Evolutionary conservation across 2,329 filamentous ascomycete species (phyloP).

Genomic region (Fusarium brachygibbosum): DNA sequence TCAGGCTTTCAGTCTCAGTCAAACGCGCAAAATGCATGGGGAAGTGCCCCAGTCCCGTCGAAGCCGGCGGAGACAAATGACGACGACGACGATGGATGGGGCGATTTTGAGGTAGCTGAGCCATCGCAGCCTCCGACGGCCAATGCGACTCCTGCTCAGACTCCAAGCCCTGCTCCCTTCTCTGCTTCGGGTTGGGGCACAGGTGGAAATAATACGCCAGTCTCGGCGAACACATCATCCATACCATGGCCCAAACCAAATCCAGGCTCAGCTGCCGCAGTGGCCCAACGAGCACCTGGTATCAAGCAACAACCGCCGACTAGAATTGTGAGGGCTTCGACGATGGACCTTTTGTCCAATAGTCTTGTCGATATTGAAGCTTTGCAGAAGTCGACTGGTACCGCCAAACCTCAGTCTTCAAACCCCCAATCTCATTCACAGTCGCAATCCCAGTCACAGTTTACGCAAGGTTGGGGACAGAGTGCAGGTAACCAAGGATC

Average conservation of each 20-base stretch:
- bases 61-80: constrained; percentile 47
- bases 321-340: constrained; percentile 61
- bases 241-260: constrained; percentile 38
- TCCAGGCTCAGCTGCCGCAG: constrained; percentile 12
- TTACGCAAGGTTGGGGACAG: constrained; percentile 27
- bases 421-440: neutral
- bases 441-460: constrained; percentile 14
- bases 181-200: constrained; percentile 36
- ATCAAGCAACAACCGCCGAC: constrained; percentile 32
- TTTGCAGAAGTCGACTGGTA: constrained; percentile 13
- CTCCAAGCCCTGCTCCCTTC: constrained; percentile 9
- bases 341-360: constrained; percentile 68
- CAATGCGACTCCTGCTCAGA: constrained; percentile 33
- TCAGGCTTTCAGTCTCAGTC: constrained; percentile 49
- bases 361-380: constrained; percentile 60
- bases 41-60: constrained; percentile 26
- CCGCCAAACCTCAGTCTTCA: constrained; percentile 20
- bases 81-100: constrained; percentile 75
- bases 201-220: constrained; percentile 9
- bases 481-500: constrained; percentile 9
- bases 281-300: constrained; percentile 14
- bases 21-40: constrained; percentile 38
- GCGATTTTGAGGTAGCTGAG: constrained; percentile 74
- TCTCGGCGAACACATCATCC: constrained; percentile 31
- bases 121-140: constrained; percentile 39